A percentile compares a stretch with the other conserved stretches of the same genome.
phyloP scores from a whole-genome alignment of 1,284 basidiomycete species.

The Tilletia setariae region DNA sequence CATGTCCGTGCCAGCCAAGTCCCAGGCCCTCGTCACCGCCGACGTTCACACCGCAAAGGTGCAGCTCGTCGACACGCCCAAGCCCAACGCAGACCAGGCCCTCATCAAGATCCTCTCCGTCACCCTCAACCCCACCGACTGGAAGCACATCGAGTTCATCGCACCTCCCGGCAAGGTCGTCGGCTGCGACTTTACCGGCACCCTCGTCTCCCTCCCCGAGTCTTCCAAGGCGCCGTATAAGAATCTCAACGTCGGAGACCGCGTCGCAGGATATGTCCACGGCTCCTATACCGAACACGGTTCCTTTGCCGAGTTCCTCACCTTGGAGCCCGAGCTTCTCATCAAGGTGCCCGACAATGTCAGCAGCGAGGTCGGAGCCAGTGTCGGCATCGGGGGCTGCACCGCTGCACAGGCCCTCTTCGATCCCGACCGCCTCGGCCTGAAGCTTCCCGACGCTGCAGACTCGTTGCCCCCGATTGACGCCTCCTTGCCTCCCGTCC shows the following conservation, averaged over 20 bases:
- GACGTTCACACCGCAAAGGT: slow-evolving; percentile 36
- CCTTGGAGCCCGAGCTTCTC: slow-evolving; percentile 35
- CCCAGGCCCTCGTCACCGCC: slow-evolving; percentile 40
- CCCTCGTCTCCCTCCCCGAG: slow-evolving; percentile 57
- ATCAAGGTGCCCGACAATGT: slow-evolving; percentile 38
- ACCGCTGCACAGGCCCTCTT: slow-evolving; percentile 46
- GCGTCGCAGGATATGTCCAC: slow-evolving; percentile 60
- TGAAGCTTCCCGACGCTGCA: slow-evolving; percentile 25
- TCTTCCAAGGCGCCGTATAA: slow-evolving; percentile 26
- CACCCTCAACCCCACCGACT: slow-evolving; percentile 51
- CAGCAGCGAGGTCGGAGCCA: slow-evolving; percentile 28
- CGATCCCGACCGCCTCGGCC: slow-evolving; percentile 25
- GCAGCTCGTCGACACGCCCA: slow-evolving; percentile 38
- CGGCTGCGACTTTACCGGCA: slow-evolving; percentile 64
- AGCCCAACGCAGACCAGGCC: slow-evolving; percentile 31
- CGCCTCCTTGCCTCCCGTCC: slow-evolving; percentile 31
- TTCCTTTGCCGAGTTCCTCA: slow-evolving; percentile 54
- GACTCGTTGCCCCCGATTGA: slow-evolving; percentile 27
- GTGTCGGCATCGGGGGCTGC: slow-evolving; percentile 42
- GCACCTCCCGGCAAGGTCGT: slow-evolving; percentile 56
- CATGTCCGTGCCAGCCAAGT: slow-evolving; percentile 24
- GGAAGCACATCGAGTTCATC: slow-evolving; percentile 54
- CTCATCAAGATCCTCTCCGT: slow-evolving; percentile 36
- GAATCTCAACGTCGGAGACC: slow-evolving; percentile 61
- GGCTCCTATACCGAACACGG: slow-evolving; percentile 55